Evolutionary conservation across 352 stramenopile species (phyloP), one percentile per base, ranked within the genome.

Genomic region (Pythium utonaiense): DNA sequence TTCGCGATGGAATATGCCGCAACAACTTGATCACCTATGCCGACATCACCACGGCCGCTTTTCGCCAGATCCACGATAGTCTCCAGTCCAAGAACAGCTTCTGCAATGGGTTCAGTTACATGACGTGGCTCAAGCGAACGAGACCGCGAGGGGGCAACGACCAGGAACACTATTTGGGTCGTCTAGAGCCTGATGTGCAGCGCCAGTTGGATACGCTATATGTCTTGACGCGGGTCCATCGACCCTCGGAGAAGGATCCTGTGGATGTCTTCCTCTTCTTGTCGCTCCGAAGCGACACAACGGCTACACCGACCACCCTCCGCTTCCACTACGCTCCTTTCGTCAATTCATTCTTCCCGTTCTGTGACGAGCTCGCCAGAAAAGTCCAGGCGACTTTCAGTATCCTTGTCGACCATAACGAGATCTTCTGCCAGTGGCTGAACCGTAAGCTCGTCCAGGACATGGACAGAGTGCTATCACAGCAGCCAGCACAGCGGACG

Each of bases 61-160:
- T 91, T 22, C 74, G 69, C 8, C 62, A 69, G 1, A 75, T 91
- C n/a, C 75, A 89, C 56, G 42, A 33, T 1, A 88, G 88, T 33
- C 27, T 77, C 2, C 38, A 65, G 0, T 25, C 25, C 2, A 49
- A 66, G 6, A 60, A 64, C 6, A 24, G 28, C 3, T 67, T 83
- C n/a, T 91, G 81, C 56, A 36, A 62, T 19, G 68, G 68, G 10
- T 86, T 84, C 25, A 69, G 77, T 36, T 42, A 47, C 2, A 27
- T 64, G 14, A 67, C 57, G 7, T 90, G 80, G 80, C 40, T 72
- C 27, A 75, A 76, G 41, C 21, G 17, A 1, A 6, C 41, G 3
- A 27, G 25, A 19, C n/a, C 54, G 1, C 19, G 13, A 0, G 5
- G 13, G 40, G 25, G 17, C n/a, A 17, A 21, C 5, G 36, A 22